phyloP scores from a whole-genome alignment of 2,329 filamentous ascomycete genomes.

The Pseudonectria foliicola region DNA sequence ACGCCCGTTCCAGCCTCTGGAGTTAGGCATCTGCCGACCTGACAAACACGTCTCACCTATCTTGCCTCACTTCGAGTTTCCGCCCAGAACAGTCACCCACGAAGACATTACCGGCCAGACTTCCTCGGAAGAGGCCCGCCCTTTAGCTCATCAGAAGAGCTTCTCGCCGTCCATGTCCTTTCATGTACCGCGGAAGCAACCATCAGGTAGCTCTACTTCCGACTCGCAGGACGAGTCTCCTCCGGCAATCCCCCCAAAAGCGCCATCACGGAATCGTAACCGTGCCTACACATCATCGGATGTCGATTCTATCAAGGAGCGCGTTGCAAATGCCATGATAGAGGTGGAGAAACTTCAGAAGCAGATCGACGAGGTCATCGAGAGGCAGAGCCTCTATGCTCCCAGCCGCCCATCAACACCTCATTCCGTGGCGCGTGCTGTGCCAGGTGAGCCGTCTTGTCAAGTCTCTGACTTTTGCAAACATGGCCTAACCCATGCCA shows the following conservation, averaged over 20 bases:
- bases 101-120: not conserved
- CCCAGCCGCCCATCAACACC: slow-evolving; percentile 47
- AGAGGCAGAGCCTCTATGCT: slow-evolving; percentile 52
- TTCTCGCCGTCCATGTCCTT: slow-evolving; percentile 47
- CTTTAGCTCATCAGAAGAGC: slow-evolving; percentile 34
- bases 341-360: slow-evolving; percentile 53
- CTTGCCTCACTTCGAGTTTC: slow-evolving; percentile 42
- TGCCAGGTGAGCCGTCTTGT: slow-evolving; percentile 24
- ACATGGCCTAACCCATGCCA: slow-evolving; percentile 23
- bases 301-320: slow-evolving; percentile 45
- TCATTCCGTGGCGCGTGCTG: slow-evolving; percentile 30
- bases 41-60: slow-evolving; percentile 46
- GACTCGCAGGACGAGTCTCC: slow-evolving; percentile 18
- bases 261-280: slow-evolving; percentile 23
- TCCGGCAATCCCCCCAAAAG: slow-evolving; percentile 36
- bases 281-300: slow-evolving; percentile 40
- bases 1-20: slow-evolving; percentile 44
- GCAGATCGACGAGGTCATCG: slow-evolving; percentile 52
- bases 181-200: slow-evolving; percentile 43
- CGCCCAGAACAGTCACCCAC: slow-evolving; percentile 22
- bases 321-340: slow-evolving; percentile 49
- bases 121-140: slow-evolving; percentile 24
- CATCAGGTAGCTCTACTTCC: slow-evolving; percentile 17
- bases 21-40: slow-evolving; percentile 46
- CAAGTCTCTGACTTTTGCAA: slow-evolving; percentile 4